A percentile compares a stretch with the other conserved stretches of the same genome.
Evolutionary conservation across 305 asterid species (phyloP).

Genomic region (Caryopteris hybrid): DNA sequence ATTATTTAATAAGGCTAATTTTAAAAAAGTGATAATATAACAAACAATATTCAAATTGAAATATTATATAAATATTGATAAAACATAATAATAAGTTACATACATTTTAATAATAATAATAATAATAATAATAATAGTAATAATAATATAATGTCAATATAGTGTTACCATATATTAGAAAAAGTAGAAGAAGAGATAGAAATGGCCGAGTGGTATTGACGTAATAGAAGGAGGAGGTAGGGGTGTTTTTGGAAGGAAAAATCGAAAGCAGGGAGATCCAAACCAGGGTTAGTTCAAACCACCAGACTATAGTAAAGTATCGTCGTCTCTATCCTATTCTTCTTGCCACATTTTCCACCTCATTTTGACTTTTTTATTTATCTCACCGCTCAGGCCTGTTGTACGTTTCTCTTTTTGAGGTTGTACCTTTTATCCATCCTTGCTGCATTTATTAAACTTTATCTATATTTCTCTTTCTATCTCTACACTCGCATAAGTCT

Average conservation of each 20-base stretch:
- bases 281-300: conserved; percentile 30
- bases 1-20: no score
- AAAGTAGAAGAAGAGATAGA: background rate
- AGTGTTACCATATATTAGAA: no score
- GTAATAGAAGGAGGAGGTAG: background rate
- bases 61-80: no score
- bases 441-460: conserved; percentile 29
- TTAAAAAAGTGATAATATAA: no score
- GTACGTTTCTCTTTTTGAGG: conserved; percentile 14
- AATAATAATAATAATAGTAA: no score
- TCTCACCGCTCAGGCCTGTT: conserved; percentile 3
- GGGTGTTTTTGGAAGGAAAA: background rate
- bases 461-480: conserved; percentile 25
- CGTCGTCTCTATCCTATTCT: conserved; percentile 41
- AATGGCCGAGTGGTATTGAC: conserved; percentile 1
- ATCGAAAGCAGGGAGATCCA: background rate
- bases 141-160: no score
- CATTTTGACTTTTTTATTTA: conserved; percentile 20
- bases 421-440: conserved; percentile 30
- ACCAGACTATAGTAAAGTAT: conserved; percentile 16
- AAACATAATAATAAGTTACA: no score
- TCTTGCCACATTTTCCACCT: conserved; percentile 34
- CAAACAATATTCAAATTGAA: no score
- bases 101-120: no score
- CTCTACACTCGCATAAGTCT: conserved; percentile 15